Evolutionary conservation across 805 yeast species (phyloP), one percentile per base, ranked within the genome.

Genomic region (Priceomyces melissophilus): DNA sequence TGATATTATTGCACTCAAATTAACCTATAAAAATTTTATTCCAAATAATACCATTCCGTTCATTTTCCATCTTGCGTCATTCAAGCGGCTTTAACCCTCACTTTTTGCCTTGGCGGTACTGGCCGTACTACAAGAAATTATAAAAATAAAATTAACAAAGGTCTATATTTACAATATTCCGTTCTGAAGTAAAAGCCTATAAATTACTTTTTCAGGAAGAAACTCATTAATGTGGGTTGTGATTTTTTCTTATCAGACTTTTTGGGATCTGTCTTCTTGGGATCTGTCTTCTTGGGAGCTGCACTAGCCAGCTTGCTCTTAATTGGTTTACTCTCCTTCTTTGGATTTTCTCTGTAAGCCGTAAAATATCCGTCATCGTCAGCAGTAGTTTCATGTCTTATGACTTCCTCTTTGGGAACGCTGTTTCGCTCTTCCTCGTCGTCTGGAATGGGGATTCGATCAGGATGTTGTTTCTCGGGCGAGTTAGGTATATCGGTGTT

Each of bases 331-430:
- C 46, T 43, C 14, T 30, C 42, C 27, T 42, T 43, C 37, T 40
- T 46, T 15, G 48, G 54, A 25, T 41, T 55, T 50, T 56, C 57
- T 28, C 58, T 57, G 36, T 55, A 60, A 2, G 77, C 69, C 0
- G 75, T 70, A 15, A 73, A 57, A 49, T 67, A 77, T 1, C 81
- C 82, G 39, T 76, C 81, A 30, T 73, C 79, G 45, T 76, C 82
- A 16, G 65, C 61, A 37, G 48, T 43, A 30, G 48, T 40, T 16
- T 32, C 35, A 10, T 41, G 25, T 20, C 8, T 20, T 4, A 8
- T 20, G 25, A 8, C 8, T 29, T 29, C 32, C 13, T n/a, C 13
- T 8, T 29, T 29, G 32, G 15, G 32, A 4, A 12, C 9, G 13
- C 14, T 34, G 13, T 28, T 17, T 34, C 23, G 37, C 35, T 33